Evolutionary conservation across 192 early-diverging fungal species (phyloP).

Genomic region (Powellomyces hirtus): DNA sequence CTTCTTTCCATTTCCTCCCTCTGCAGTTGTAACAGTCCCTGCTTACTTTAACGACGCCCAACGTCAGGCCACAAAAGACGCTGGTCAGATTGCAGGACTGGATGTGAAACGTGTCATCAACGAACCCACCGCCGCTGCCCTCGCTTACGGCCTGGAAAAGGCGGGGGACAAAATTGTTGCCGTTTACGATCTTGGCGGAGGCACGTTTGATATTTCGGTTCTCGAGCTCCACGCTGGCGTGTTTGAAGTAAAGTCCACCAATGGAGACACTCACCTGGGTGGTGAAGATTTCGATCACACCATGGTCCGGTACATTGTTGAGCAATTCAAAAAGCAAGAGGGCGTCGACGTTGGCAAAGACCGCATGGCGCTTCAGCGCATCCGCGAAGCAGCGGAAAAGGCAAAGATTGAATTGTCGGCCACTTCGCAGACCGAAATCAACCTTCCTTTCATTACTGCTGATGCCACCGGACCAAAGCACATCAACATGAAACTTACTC

Average conservation of each 20-base stretch:
- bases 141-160: conserved; percentile 85
- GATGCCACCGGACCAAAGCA: conserved; percentile 57
- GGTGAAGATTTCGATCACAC: conserved; percentile 56
- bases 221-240: conserved; percentile 73
- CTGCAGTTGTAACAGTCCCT: conserved; percentile 31
- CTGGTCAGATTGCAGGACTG: conserved; percentile 81
- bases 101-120: conserved; percentile 88
- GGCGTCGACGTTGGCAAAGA: conserved; percentile 69
- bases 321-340: conserved; percentile 68
- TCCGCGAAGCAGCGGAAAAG: conserved; percentile 59
- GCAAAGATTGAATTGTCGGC: conserved; percentile 78
- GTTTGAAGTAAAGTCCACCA: conserved; percentile 77
- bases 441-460: conserved; percentile 82
- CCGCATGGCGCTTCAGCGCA: conserved; percentile 69
- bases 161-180: conserved; percentile 68
- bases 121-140: conserved; percentile 87
- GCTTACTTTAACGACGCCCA: conserved; percentile 92
- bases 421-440: conserved; percentile 65
- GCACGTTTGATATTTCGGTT: conserved; percentile 86
- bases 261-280: conserved; percentile 81
- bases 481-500: conserved; percentile 63
- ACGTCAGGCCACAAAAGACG: conserved; percentile 90
- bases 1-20: too few relatives aligned
- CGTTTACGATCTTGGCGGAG: conserved; percentile 83
- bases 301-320: conserved; percentile 61